A percentile compares a stretch with the other conserved stretches of the same genome.
Evolutionary conservation across 257 asterid species (phyloP).

Genomic region (Solanum corneliomulleri): DNA sequence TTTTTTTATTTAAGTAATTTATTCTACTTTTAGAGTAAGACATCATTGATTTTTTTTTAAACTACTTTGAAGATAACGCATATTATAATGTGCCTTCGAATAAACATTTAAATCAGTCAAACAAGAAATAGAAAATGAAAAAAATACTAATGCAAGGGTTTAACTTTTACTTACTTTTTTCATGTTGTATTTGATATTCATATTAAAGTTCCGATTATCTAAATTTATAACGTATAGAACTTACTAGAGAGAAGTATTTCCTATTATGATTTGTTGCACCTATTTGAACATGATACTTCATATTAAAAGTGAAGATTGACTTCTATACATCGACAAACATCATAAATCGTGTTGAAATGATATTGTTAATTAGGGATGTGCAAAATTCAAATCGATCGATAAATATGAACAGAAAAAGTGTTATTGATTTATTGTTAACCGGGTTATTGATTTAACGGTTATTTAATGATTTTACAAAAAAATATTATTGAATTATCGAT

Average conservation of each 20-base stretch:
- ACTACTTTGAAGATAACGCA: not conserved
- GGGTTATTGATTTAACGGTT: no score
- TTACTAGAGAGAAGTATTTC: not conserved
- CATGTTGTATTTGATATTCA: accelerated
- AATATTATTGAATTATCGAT: no score
- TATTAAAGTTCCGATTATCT: not conserved
- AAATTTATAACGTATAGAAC: not conserved
- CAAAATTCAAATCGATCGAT: no score
- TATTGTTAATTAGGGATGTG: no score
- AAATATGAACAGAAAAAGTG: no score
- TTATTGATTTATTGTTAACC: no score
- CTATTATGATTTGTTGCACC: not conserved
- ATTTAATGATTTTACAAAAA: no score
- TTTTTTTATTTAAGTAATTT: no score
- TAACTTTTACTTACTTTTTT: not conserved
- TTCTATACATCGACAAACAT: not conserved
- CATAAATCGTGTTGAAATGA: not conserved
- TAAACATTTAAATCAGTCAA: not conserved
- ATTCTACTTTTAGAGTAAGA: not conserved
- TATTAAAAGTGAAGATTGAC: not conserved
- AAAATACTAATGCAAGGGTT: not conserved
- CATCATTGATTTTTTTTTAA: no score
- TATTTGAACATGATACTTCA: not conserved
- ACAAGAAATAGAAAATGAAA: not conserved
- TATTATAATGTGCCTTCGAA: no score